Evolutionary conservation across 1,284 basidiomycete genomes (phyloP), one percentile per base, ranked within the genome.

Genomic region (Pseudozyma tsukubaensis): DNA sequence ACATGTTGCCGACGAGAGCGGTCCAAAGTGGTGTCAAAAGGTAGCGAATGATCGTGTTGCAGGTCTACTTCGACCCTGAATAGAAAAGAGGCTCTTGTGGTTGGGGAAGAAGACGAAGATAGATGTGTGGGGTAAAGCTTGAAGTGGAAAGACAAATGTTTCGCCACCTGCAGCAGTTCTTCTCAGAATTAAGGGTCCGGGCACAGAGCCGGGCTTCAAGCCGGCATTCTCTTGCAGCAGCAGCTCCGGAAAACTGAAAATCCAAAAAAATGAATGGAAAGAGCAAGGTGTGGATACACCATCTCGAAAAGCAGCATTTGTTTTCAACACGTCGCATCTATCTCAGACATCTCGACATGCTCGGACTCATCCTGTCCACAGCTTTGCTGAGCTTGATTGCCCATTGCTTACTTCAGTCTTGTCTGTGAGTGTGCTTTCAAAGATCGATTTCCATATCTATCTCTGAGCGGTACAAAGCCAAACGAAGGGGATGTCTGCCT

Each of bases 211-310:
- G 54, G 54, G 5, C 21, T 29, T 10, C 45, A 42, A 24, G 40
- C 19, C 49, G 49, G 48, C 49, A 37, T 51, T 59, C 40, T 18
- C 16, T 18, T 59, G 48, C 57, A 59, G 49, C 49, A 19, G 18
- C 13, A 43, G 18, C 9, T 19, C 18, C 18, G 18, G 18, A 18
- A 18, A 10, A 13, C 4, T 39, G 2, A 6, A 29, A 29, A 3
- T 3, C 24, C 24, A 29, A 29, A 6, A 29, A 29, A 29, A 29
- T 29, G 6, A 3, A 29, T 29, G 24, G 6, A 29, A 29, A 29
- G 24, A 29, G 24, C 24, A 29, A 29, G 24, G 3, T 39, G 37
- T 39, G 37, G 12, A 13, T n/a, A 39, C 37, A 39, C 37, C 37
- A 39, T n/a, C 37, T 39, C 24, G 24, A 29, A 29, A 29, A 29